Evolutionary conservation across 192 early-diverging fungal genomes (phyloP).

Genomic region (Linnemannia exigua): DNA sequence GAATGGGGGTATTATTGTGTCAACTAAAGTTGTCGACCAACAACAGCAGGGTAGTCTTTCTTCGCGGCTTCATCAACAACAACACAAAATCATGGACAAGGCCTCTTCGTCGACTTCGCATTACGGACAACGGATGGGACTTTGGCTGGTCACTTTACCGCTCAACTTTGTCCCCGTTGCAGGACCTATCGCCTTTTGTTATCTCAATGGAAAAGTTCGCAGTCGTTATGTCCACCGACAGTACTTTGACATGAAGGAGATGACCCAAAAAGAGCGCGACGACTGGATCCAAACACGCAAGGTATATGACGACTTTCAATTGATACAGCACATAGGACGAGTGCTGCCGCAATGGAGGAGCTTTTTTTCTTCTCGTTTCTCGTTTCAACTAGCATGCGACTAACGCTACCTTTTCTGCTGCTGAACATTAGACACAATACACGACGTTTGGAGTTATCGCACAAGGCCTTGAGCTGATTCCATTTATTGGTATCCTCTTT

Average conservation of each 20-base stretch:
- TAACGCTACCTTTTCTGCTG: background rate
- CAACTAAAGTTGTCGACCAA: background rate
- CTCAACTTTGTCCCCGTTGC: conserved; percentile 58
- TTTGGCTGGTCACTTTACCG: conserved; percentile 62
- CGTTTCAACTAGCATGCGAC: background rate
- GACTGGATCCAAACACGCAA: conserved; percentile 45
- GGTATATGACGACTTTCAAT: background rate
- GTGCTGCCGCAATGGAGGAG: background rate
- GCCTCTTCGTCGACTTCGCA: conserved; percentile 28
- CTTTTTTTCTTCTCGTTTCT: background rate
- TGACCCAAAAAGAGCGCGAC: conserved; percentile 52
- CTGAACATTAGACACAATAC: conserved; percentile 44
- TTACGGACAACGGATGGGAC: conserved; percentile 54
- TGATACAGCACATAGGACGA: background rate
- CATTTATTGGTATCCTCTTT: conserved; percentile 62
- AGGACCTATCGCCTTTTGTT: conserved; percentile 58
- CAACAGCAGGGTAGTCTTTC: background rate
- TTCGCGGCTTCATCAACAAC: conserved; percentile 3
- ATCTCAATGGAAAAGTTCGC: conserved; percentile 56
- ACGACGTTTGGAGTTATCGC: conserved; percentile 62
- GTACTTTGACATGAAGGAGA: conserved; percentile 62
- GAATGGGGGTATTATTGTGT: conserved; percentile 43
- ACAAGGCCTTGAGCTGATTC: conserved; percentile 61
- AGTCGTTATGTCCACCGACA: conserved; percentile 56
- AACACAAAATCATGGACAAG: conserved; percentile 27